Base-by-base conservation (phyloP, 768 basidiomycete genomes). In the Termitomyces sp. region DNA sequence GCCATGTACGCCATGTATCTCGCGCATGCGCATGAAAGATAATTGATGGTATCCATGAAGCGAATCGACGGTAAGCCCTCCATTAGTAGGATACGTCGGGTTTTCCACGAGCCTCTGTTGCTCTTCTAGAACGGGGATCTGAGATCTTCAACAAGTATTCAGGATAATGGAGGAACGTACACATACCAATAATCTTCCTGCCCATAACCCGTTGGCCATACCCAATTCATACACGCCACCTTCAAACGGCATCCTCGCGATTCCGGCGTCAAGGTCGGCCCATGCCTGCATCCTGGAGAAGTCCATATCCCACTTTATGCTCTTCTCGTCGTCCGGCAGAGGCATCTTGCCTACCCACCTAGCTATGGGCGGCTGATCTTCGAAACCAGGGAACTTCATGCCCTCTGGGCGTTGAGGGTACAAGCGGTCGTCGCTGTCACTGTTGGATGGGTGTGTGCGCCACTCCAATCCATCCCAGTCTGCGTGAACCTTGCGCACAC, bases 111-210 rank as follows among this genome's bases (percentile, higher is more conserved):
- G 59, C 32, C 4, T 52, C 49, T 60, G 64, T 54, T 55, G 55
- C 43, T n/a, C 58, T 22, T 32, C 60, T 59, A 60, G 49, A 0
- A 46, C 43, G 14, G 71, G 68, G 28, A 71, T 67, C 72, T 73
- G 41, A 18, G 5, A 50, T 36, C 22, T 32, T 24, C 57, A 28
- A 40, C 24, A 18, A 53, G 14, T 26, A 54, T 26, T 11, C n/a
- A 47, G 45, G 53, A 57, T 51, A 32, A 32, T 8, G 40, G 44
- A 47, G 33, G 41, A 46, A 54, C 45, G 56, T 48, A 33, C 4
- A 76, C 80, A 46, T 43, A 85, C 83, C 49, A 82, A 62, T 73
- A 85, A 75, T 11, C 81, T 72, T 7, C 85, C 85, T 54, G 79
- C 74, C 81, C 80, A 86, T 14, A 82, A 71, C 0, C 84, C 85